Percentiles rank a stretch among this genome's conserved stretches.
Evolutionary conservation across 2,329 filamentous ascomycete species (phyloP).

Genomic region (Paraphoma sp.): DNA sequence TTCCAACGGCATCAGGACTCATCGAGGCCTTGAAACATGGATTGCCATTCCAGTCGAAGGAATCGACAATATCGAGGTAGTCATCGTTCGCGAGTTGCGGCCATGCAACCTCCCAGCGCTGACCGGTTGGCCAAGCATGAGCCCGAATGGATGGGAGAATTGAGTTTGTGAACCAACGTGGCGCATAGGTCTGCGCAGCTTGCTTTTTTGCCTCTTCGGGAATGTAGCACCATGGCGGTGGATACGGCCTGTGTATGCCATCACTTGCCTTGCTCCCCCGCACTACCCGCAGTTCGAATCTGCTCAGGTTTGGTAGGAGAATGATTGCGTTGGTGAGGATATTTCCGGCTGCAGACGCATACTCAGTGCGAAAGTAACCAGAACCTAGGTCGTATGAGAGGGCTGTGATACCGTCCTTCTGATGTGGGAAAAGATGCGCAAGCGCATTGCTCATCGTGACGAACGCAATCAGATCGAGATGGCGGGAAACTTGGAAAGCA

Average conservation of each 20-base stretch:
- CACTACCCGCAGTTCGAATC: constrained; percentile 2
- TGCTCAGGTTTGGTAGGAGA: constrained; percentile 2
- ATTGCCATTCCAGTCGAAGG: neutral
- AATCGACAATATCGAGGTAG: neutral
- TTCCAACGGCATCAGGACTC: neutral
- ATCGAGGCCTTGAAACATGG: neutral
- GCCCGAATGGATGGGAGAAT: neutral
- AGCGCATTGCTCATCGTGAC: neutral
- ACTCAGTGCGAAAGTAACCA: neutral
- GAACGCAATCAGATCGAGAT: neutral
- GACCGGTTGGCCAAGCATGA: constrained; percentile 3
- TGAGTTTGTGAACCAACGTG: neutral
- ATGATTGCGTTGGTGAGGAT: constrained; percentile 8
- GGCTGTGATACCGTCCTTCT: constrained; percentile 3
- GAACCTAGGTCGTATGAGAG: constrained; percentile 1
- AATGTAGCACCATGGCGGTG: neutral
- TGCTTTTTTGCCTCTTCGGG: neutral
- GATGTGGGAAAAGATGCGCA: neutral
- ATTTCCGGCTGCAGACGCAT: neutral
- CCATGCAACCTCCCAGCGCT: constrained; percentile 3
- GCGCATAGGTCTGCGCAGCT: neutral
- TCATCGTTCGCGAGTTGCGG: neutral
- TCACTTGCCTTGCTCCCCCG: neutral
- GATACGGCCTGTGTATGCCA: neutral
- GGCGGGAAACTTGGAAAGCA: constrained; percentile 2